Conservation (phyloP, 2,329 filamentous ascomycete species). For the Paraphoma sp. region DNA sequence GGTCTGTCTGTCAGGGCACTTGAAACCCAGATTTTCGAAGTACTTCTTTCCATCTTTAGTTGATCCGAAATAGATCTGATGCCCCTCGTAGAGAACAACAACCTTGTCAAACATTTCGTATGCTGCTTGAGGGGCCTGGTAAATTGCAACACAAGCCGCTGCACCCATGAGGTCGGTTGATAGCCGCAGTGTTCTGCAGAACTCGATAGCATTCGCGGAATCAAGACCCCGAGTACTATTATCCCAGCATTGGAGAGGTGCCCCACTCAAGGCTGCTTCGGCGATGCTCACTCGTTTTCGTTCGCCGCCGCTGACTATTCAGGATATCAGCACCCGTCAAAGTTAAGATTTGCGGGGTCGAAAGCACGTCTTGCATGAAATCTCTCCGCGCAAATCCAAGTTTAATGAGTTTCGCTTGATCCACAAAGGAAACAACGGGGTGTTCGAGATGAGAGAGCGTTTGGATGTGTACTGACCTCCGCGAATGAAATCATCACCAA, state of each 20-base stretch:
- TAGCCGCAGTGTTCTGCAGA: conserved; percentile 59
- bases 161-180: conserved; percentile 44
- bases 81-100: conserved; percentile 59
- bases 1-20: conserved; percentile 59
- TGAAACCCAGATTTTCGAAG: conserved; percentile 72
- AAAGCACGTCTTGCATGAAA: no score
- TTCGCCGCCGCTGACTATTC: conserved; percentile 74
- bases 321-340: conserved; percentile 60
- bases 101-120: conserved; percentile 15
- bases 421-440: no score
- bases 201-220: conserved; percentile 64
- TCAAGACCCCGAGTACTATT: conserved; percentile 75
- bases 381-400: no score
- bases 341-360: no score
- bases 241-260: conserved; percentile 71
- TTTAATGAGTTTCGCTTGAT: no score
- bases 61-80: conserved; percentile 73
- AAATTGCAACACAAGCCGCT: not conserved
- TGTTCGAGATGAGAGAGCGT: no score
- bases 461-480: not conserved
- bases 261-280: conserved; percentile 53
- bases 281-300: conserved; percentile 41
- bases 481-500: not conserved
- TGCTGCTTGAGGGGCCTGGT: conserved; percentile 4
- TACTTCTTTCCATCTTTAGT: conserved; percentile 67